Evolutionary conservation across 345 rosid species (phyloP).

Genomic region (Aquilaria yunnanensis): DNA sequence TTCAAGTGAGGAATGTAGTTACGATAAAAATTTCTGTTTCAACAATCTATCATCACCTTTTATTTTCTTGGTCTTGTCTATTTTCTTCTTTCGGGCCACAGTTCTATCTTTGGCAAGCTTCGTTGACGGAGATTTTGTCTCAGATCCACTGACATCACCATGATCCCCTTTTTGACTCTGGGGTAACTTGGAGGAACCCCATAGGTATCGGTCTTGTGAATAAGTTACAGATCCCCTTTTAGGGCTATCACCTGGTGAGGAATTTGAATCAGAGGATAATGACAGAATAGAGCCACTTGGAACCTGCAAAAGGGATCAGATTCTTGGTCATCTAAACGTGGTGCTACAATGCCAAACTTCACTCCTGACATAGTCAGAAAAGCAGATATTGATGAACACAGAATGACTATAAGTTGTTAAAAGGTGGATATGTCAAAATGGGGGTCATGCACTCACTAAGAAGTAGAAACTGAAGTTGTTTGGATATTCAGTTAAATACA

Average conservation of each 20-base stretch:
- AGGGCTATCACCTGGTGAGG: slow-evolving; percentile 36
- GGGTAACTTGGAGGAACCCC: slow-evolving; percentile 19
- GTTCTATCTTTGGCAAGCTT: slow-evolving; percentile 23
- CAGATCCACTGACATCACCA: slow-evolving; percentile 13
- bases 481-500: neutral
- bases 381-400: neutral
- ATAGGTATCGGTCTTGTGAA: slow-evolving; percentile 17
- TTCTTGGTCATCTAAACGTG: neutral
- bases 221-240: slow-evolving; percentile 20
- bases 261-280: slow-evolving; percentile 54
- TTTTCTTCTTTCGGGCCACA: slow-evolving; percentile 29
- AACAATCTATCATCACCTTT: slow-evolving; percentile 25
- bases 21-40: too few species aligned
- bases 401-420: neutral
- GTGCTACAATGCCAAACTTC: neutral
- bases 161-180: slow-evolving; percentile 14
- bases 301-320: slow-evolving; percentile 36
- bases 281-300: slow-evolving; percentile 37
- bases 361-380: neutral
- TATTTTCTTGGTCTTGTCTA: slow-evolving; percentile 10
- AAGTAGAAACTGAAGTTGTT: neutral
- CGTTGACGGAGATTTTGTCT: slow-evolving; percentile 15
- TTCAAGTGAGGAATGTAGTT: too few species aligned
- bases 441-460: neutral
- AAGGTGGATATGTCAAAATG: neutral